These are phyloP conservation scores for Termitomyces sp. DNA, from an alignment of 768 basidiomycete species.

Conservation along the genomic window DNA sequence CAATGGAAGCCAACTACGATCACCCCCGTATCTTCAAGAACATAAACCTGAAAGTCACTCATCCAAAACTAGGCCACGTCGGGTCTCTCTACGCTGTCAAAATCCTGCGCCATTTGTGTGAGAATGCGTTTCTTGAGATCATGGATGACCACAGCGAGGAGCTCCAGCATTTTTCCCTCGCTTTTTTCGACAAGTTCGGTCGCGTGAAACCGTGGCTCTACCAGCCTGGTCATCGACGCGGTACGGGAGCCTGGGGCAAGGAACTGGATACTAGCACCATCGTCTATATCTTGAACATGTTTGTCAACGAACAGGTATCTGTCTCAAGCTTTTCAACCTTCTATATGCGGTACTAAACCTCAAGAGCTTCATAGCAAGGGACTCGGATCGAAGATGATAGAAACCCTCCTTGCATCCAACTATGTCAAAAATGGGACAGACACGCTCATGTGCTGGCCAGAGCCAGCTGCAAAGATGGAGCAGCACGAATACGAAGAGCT, in stretches of 20 bases:
- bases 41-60: conserved; percentile 5
- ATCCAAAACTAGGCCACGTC: conserved; percentile 7
- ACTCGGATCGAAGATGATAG: conserved; percentile 18
- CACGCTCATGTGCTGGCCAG: conserved; percentile 19
- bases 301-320: conserved; percentile 9
- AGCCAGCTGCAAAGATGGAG: conserved; percentile 9
- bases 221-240: conserved; percentile 23
- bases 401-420: conserved; percentile 14
- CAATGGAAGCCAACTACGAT: conserved; percentile 1
- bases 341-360: not conserved
- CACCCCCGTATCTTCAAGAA: conserved; percentile 2
- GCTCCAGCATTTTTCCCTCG: conserved; percentile 21
- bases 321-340: not conserved
- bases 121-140: conserved; percentile 14
- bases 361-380: conserved; percentile 10
- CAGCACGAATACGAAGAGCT: conserved; percentile 1
- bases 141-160: conserved; percentile 28
- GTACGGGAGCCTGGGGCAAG: conserved; percentile 26
- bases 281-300: conserved; percentile 22
- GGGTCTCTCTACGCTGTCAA: conserved; percentile 8
- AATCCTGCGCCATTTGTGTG: conserved; percentile 5
- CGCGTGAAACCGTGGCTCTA: conserved; percentile 18
- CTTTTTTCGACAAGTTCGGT: conserved; percentile 24
- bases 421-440: conserved; percentile 12
- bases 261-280: conserved; percentile 22